Base-by-base conservation (phyloP, 116 monocot genomes). In the Trichopus zeylanicus region DNA sequence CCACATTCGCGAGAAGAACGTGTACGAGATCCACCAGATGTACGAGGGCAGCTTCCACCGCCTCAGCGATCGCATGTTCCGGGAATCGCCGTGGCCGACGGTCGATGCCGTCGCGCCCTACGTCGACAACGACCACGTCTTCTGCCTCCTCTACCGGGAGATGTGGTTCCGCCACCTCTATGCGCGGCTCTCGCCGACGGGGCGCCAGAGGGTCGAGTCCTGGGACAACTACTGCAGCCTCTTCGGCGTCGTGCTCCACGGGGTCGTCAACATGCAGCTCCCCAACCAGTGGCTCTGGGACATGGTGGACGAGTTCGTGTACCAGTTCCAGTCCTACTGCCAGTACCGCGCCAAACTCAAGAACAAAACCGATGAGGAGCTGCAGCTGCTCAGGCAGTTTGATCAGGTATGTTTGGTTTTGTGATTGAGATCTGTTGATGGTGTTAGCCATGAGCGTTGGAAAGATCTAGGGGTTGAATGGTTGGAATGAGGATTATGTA, bases 221-320 rank as follows among this genome's bases (percentile, higher is more conserved):
- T 95, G 95, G 95, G 89, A 86, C 62, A 95, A 95, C 58, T 95
- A 95, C 76, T 95, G 95, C 68, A 81, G 74, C 64, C 76, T 95
- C 38, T 95, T 95, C 39, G 75, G 90, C 21, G 95, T 95, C 23
- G 87, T 95, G 46, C 83, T 95, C 26, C 90, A 95, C 30, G 95
- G 95, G 5, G 90, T 90, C 12, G 87, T 95, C 35, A 95, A 83
- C 46, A 89, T 95, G 89, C 95, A 95, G 81, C 68, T 95, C 7
- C 95, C 95, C 12, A 95, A 90, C 59, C 95, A 86, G 73, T 95
- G 95, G 95, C 69, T 95, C 10, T 95, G 95, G 95, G 95, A 95
- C 51, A 95, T 95, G 95, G 87, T 95, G 0, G 95, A 95, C 31
- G 95, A 95, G 74, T 95, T 95, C 32, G 95, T 95, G 0, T 95